phyloP scores from a whole-genome alignment of 345 rosid species.

The Trapa incisa region DNA sequence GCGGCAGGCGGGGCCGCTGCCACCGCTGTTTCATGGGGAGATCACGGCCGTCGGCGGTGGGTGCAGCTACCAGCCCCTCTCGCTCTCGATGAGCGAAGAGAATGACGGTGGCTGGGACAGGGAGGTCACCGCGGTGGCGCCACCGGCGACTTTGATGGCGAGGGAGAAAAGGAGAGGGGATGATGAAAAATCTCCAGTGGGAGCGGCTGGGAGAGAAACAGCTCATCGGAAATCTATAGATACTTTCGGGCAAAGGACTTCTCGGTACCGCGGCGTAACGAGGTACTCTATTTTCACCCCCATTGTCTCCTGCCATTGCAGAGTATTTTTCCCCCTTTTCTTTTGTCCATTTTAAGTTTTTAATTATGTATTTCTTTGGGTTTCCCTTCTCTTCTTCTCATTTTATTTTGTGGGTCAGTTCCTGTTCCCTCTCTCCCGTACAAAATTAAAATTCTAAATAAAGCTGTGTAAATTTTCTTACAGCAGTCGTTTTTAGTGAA shows the following conservation, averaged over 20 bases:
- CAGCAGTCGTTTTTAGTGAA: too few species aligned
- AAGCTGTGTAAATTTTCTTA: too few species aligned
- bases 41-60: background rate
- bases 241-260: slow-evolving; percentile 77
- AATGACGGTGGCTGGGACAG: background rate
- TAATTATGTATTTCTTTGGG: too few species aligned
- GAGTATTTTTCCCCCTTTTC: background rate
- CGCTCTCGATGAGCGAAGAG: slow-evolving; percentile 8
- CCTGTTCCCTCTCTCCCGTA: too few species aligned
- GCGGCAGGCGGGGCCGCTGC: slow-evolving; percentile 22
- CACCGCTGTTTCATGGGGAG: background rate
- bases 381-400: too few species aligned
- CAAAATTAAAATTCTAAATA: too few species aligned
- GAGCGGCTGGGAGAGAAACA: slow-evolving; percentile 17
- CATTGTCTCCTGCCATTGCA: background rate
- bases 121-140: background rate
- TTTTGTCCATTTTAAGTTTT: too few species aligned
- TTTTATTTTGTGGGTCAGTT: too few species aligned
- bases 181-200: background rate
- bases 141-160: slow-evolving; percentile 9
- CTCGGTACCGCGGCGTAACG: slow-evolving; percentile 89
- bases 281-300: slow-evolving; percentile 24
- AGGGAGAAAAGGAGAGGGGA: slow-evolving; percentile 23
- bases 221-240: slow-evolving; percentile 62
- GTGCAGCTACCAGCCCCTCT: slow-evolving; percentile 11